Percentiles rank a stretch among this genome's conserved stretches.
phyloP scores from a whole-genome alignment of 345 rosid species.

The Arabidopsis arenosa region DNA sequence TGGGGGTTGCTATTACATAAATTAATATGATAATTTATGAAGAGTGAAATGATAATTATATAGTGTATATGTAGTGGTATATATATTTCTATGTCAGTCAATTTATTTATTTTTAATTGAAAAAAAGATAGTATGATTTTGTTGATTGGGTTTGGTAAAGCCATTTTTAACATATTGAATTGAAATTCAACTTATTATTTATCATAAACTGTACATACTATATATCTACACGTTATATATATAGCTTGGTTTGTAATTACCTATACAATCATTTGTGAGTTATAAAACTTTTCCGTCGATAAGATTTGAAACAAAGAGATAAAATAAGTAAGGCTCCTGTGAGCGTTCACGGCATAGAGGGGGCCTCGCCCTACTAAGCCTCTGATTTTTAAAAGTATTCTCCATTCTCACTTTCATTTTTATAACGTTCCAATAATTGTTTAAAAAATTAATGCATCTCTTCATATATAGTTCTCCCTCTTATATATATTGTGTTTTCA shows the following conservation, averaged over 20 bases:
- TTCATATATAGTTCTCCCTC: constrained; percentile 8
- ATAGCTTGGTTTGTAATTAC: background rate
- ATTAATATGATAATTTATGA: constrained; percentile 27
- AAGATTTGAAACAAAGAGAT: constrained; percentile 34
- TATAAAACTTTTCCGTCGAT: constrained; percentile 16
- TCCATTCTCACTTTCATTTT: constrained; percentile 18
- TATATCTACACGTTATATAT: no score
- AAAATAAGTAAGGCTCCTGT: constrained; percentile 37
- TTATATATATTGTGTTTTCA: background rate
- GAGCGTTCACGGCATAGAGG: constrained; percentile 29
- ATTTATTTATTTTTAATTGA: background rate
- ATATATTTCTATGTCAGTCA: background rate
- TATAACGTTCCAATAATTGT: constrained; percentile 17
- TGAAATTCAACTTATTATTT: background rate
- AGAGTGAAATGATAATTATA: constrained; percentile 26
- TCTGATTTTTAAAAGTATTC: constrained; percentile 1
- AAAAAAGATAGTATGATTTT: no score
- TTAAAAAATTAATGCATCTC: background rate
- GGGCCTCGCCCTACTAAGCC: constrained; percentile 39
- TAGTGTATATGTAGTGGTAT: background rate
- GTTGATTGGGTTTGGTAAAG: no score
- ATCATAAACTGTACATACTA: no score
- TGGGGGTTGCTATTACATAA: constrained; percentile 39
- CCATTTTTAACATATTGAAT: background rate
- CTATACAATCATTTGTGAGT: constrained; percentile 26